phyloP scores from a whole-genome alignment of 345 rosid species.

The Melaleuca quinquenervia region DNA sequence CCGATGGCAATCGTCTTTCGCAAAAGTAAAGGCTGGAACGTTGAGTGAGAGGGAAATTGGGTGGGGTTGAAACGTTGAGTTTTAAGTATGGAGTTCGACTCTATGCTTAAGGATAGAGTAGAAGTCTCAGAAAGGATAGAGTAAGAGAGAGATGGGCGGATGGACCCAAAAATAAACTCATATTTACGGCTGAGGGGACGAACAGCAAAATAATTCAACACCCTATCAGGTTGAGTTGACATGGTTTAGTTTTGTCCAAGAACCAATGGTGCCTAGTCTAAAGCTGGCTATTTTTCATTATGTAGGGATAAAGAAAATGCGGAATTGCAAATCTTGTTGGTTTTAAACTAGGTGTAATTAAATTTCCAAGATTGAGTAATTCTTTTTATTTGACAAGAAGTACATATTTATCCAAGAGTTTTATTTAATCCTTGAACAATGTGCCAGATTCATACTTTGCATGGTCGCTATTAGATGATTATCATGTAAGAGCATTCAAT shows the following conservation, averaged over 20 bases:
- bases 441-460: neutral
- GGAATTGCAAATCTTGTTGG: too few relatives aligned
- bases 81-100: too few relatives aligned
- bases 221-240: neutral
- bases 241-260: neutral
- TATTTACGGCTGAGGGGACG: too few relatives aligned
- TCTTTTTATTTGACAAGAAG: neutral
- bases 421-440: too few relatives aligned
- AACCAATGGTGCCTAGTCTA: neutral
- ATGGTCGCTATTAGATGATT: neutral
- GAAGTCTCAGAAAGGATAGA: too few relatives aligned
- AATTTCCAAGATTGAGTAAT: neutral
- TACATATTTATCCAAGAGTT: neutral
- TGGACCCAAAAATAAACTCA: too few relatives aligned
- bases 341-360: neutral
- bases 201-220: neutral
- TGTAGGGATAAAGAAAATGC: too few relatives aligned
- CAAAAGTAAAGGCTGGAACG: neutral
- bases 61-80: too few relatives aligned
- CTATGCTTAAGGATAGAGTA: too few relatives aligned
- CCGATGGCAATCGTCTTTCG: neutral
- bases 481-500: neutral
- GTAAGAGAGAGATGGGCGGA: too few relatives aligned
- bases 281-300: neutral
- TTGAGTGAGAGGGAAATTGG: too few relatives aligned